Evolutionary conservation across 1,139 yeast genomes (phyloP).

Genomic region (Zygotorulaspora mrakii): DNA sequence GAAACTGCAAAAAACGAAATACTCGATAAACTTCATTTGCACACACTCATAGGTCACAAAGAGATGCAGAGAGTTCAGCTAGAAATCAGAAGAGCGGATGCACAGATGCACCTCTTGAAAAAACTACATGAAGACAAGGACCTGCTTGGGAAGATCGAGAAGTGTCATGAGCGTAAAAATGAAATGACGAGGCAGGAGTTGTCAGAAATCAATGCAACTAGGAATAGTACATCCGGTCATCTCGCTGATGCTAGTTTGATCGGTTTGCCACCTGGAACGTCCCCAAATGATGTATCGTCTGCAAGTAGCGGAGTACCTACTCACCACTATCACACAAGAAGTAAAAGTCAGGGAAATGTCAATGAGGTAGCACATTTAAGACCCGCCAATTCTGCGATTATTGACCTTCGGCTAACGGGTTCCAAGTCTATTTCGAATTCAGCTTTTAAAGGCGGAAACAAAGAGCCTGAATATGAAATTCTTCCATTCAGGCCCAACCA

Average conservation of each 20-base stretch:
- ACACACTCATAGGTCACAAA: conserved; percentile 65
- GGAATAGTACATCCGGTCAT: conserved; percentile 9
- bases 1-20: conserved; percentile 35
- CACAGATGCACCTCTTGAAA: conserved; percentile 52
- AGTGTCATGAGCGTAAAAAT: conserved; percentile 19
- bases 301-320: conserved; percentile 16
- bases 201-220: conserved; percentile 7
- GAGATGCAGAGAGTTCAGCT: conserved; percentile 57
- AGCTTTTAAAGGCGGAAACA: neutral
- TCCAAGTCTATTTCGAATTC: conserved; percentile 16
- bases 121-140: conserved; percentile 49
- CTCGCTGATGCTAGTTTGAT: conserved; percentile 8
- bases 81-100: conserved; percentile 63
- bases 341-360: conserved; percentile 31
- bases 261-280: conserved; percentile 7
- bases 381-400: conserved; percentile 23
- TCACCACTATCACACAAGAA: conserved; percentile 35
- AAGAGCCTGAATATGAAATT: conserved; percentile 9
- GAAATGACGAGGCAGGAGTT: conserved; percentile 19
- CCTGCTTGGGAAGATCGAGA: conserved; percentile 28
- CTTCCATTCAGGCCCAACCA: conserved; percentile 22
- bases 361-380: conserved; percentile 23
- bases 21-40: conserved; percentile 54
- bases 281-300: conserved; percentile 11
- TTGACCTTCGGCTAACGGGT: conserved; percentile 22